These are phyloP conservation scores for Sicyos edulis DNA, from an alignment of 306 rosid genomes.

Conservation along the genomic window DNA sequence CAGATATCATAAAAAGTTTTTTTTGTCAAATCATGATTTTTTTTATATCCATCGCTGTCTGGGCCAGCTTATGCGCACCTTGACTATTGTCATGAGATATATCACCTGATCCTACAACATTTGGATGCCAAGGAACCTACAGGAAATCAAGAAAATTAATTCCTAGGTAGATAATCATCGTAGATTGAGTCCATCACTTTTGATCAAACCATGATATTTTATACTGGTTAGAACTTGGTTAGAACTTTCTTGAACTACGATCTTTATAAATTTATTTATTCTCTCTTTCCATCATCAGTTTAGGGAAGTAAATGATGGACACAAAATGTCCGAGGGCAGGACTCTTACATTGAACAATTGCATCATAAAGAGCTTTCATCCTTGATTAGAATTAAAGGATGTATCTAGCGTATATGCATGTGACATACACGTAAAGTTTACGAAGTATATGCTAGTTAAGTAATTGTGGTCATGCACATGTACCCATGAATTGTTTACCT, in stretches of 20 bases:
- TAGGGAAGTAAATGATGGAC: neutral
- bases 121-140: too few relatives aligned
- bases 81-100: too few relatives aligned
- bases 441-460: neutral
- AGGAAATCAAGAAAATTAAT: too few relatives aligned
- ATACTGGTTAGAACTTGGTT: neutral
- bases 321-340: constrained; percentile 3
- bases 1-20: too few relatives aligned
- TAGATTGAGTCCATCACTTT: neutral
- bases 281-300: neutral
- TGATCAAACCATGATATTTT: neutral
- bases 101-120: too few relatives aligned
- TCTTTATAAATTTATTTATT: neutral
- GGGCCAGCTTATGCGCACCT: too few relatives aligned
- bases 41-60: too few relatives aligned
- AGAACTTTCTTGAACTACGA: neutral
- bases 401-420: neutral
- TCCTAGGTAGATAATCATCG: too few relatives aligned
- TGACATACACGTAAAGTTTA: neutral
- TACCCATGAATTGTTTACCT: neutral
- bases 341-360: neutral
- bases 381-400: neutral
- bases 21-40: too few relatives aligned
- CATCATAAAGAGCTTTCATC: neutral
- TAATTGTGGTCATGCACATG: neutral